These are phyloP conservation scores for Xylogone sp. DNA, from an alignment of 2,329 filamentous ascomycete genomes.

Conservation along the genomic window DNA sequence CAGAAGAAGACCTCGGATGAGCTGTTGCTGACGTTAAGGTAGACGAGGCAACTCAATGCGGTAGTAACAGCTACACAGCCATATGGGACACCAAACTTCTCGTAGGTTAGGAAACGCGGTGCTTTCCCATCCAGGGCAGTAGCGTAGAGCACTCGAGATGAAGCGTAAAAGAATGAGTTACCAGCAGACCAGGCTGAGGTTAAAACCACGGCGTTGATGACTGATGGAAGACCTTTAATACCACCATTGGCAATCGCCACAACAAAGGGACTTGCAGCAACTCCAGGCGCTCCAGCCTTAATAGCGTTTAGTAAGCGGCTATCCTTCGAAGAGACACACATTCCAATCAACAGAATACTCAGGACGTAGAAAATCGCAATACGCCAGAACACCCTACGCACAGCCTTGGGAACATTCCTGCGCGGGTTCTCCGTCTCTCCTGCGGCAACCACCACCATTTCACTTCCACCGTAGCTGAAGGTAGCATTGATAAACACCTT, in stretches of 20 bases:
- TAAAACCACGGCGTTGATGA: slow-evolving; percentile 65
- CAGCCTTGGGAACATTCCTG: slow-evolving; percentile 59
- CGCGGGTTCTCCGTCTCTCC: slow-evolving; percentile 62
- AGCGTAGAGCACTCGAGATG: slow-evolving; percentile 65
- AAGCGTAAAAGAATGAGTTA: slow-evolving; percentile 59
- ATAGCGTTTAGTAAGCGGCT: slow-evolving; percentile 36
- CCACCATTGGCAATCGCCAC: slow-evolving; percentile 60
- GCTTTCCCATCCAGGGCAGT: slow-evolving; percentile 63
- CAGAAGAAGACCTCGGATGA: slow-evolving; percentile 61
- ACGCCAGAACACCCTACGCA: slow-evolving; percentile 56
- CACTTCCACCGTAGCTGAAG: slow-evolving; percentile 41
- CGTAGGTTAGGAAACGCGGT: slow-evolving; percentile 56
- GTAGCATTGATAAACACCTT: slow-evolving; percentile 38
- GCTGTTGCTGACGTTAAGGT: slow-evolving; percentile 64
- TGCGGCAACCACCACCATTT: slow-evolving; percentile 50
- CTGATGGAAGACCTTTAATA: slow-evolving; percentile 58
- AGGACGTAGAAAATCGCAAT: slow-evolving; percentile 60
- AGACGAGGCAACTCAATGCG: slow-evolving; percentile 60
- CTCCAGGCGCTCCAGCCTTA: slow-evolving; percentile 47
- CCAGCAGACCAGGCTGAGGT: slow-evolving; percentile 60
- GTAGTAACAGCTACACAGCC: slow-evolving; percentile 50
- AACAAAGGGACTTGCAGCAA: slow-evolving; percentile 35
- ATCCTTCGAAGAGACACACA: slow-evolving; percentile 51
- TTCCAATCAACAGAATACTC: slow-evolving; percentile 54
- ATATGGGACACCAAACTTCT: slow-evolving; percentile 57